Base-by-base conservation (phyloP, 805 yeast species). In the Cyberlindnera nakhonratchasimensis region DNA sequence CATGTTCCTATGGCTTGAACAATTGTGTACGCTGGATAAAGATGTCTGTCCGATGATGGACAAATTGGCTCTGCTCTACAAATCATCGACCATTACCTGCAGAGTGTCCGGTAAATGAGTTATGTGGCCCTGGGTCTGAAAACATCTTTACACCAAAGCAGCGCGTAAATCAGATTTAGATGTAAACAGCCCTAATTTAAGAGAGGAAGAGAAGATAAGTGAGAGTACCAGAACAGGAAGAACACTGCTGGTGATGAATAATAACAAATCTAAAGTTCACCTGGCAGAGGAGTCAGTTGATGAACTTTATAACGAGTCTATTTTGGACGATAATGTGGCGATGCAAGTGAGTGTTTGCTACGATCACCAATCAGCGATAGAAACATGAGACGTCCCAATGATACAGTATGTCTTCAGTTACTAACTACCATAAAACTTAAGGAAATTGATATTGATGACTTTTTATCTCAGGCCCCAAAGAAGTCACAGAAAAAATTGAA, bases 371-470 rank as follows among this genome's bases (percentile, higher is more conserved):
- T 17, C 23, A 12, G 6, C 22, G 20, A 22, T 12, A 20, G 20
- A n/a, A n/a, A n/a, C n/a, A n/a, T n/a, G n/a, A n/a, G n/a, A n/a
- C n/a, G n/a, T n/a, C n/a, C n/a, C n/a, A n/a, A n/a, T n/a, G n/a
- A n/a, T n/a, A n/a, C n/a, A n/a, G n/a, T n/a, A n/a, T n/a, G n/a
- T n/a, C n/a, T n/a, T n/a, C n/a, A n/a, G 19, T 10, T 29, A 42
- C 46, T 41, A 42, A 39, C 42, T 21, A 19, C 19, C n/a, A n/a
- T n/a, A n/a, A n/a, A 14, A 16, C 29, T 4, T 17, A 5, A 47
- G 50, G 46, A 42, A 2, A 39, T 52, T 19, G 43, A 52, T 29
- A 37, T 52, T 17, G 54, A 51, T n/a, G 42, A 45, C 17, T 44
- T 51, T 39, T 25, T 55, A 30, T 50, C 50, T 1, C 59, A 55